Percentiles rank a stretch among this genome's conserved stretches.
Conservation (phyloP, 768 basidiomycete genomes). For the Tulasnella calospora region DNA sequence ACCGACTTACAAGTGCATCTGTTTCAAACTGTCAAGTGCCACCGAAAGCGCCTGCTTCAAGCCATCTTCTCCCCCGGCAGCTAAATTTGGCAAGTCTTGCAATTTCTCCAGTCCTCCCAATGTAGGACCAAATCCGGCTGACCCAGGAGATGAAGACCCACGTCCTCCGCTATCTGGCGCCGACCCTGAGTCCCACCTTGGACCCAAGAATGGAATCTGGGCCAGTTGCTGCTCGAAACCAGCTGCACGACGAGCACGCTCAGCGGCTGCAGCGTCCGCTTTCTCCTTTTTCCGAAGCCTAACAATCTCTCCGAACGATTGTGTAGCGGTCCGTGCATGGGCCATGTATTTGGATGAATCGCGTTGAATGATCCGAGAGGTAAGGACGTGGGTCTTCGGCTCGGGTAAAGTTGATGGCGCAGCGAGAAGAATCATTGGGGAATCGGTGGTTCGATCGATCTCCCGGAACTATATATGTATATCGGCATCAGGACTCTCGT, state of each 20-base stretch:
- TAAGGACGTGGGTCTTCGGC: slow-evolving; percentile 24
- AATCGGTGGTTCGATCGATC: slow-evolving; percentile 28
- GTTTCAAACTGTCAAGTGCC: slow-evolving; percentile 27
- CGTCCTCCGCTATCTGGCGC: slow-evolving; percentile 17
- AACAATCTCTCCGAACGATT: slow-evolving; percentile 21
- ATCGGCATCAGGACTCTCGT: not conserved
- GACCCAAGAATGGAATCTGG: slow-evolving; percentile 14
- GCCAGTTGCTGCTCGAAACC: slow-evolving; percentile 20
- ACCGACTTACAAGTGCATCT: slow-evolving; percentile 26
- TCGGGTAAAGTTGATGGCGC: slow-evolving; percentile 15
- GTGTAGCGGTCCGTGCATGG: slow-evolving; percentile 24
- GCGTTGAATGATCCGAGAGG: slow-evolving; percentile 22
- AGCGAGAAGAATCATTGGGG: slow-evolving; percentile 27
- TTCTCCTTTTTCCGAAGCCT: slow-evolving; percentile 22
- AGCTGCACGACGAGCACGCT: slow-evolving; percentile 14
- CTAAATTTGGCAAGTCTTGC: slow-evolving; percentile 19
- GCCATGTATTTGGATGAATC: slow-evolving; percentile 26
- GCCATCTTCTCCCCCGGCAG: slow-evolving; percentile 25
- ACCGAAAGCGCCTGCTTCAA: slow-evolving; percentile 26
- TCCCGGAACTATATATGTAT: slow-evolving; percentile 25
- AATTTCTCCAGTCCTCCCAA: slow-evolving; percentile 21
- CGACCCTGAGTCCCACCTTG: slow-evolving; percentile 9
- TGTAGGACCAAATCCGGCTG: slow-evolving; percentile 9
- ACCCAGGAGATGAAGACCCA: slow-evolving; percentile 20
- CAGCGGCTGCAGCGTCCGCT: slow-evolving; percentile 16